phyloP scores from a whole-genome alignment of 345 rosid genomes.

The Eucalyptus viminalis region DNA sequence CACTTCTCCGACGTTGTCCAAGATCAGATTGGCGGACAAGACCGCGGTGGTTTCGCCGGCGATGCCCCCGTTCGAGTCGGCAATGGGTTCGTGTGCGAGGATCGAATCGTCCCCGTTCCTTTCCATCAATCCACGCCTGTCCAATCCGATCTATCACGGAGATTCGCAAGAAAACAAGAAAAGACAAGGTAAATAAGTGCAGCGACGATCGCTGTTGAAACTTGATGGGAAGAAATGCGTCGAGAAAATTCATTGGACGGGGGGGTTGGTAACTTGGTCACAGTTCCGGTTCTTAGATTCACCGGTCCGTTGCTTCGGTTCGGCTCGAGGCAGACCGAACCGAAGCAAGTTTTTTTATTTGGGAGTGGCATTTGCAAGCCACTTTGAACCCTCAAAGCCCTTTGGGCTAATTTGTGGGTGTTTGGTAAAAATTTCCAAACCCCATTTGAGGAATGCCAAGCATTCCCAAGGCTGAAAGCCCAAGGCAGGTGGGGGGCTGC shows the following conservation, averaged over 20 bases:
- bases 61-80: neutral
- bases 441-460: too few relatives aligned
- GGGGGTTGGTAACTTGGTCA: neutral
- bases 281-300: neutral
- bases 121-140: neutral
- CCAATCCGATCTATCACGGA: neutral
- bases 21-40: constrained; percentile 15
- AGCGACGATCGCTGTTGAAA: neutral
- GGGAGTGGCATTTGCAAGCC: too few relatives aligned
- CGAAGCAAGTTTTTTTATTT: too few relatives aligned
- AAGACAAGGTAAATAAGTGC: neutral
- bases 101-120: neutral
- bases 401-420: too few relatives aligned
- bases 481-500: too few relatives aligned
- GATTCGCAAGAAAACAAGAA: neutral
- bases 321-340: neutral
- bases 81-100: neutral
- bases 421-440: too few relatives aligned
- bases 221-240: neutral
- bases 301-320: neutral
- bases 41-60: neutral
- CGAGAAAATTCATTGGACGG: neutral
- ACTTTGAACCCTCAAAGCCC: too few relatives aligned
- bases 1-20: constrained; percentile 69
- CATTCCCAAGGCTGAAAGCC: too few relatives aligned